These are phyloP conservation scores for Kluyveromyces dobzhanskii DNA, from an alignment of 805 yeast genomes.

Conservation along the genomic window DNA sequence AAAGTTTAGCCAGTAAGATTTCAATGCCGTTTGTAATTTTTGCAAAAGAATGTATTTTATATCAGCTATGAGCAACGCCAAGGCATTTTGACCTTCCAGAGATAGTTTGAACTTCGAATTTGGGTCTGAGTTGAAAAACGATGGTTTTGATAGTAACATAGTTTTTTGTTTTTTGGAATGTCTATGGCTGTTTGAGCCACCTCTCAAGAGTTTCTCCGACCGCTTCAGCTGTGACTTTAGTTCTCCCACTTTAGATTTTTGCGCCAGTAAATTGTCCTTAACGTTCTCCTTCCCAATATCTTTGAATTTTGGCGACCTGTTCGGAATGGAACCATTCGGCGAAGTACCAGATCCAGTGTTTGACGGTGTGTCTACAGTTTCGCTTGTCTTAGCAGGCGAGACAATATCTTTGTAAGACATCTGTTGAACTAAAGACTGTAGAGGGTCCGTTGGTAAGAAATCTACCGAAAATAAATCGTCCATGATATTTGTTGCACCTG, in stretches of 20 bases:
- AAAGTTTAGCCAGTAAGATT: conserved; percentile 44
- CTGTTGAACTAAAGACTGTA: conserved; percentile 18
- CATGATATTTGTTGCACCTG: conserved; percentile 1
- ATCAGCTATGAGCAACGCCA: conserved; percentile 15
- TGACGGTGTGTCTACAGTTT: background rate
- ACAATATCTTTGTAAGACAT: conserved; percentile 5
- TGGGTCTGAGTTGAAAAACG: conserved; percentile 18
- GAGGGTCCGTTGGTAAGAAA: conserved; percentile 15
- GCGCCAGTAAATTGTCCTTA: conserved; percentile 15
- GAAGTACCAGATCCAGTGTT: background rate
- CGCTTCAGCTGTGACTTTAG: conserved; percentile 9
- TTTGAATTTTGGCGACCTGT: conserved; percentile 5
- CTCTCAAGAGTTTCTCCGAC: background rate
- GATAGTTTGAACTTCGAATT: conserved; percentile 14
- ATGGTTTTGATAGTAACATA: conserved; percentile 7
- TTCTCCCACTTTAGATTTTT: conserved; percentile 14
- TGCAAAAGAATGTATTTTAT: conserved; percentile 10
- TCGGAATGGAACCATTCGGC: background rate
- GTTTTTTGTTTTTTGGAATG: background rate
- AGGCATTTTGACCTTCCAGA: conserved; percentile 8
- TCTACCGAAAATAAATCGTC: conserved; percentile 15
- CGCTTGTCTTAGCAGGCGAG: conserved; percentile 2
- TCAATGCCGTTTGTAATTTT: conserved; percentile 14
- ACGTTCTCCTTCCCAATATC: conserved; percentile 9
- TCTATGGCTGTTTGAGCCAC: background rate